Conservation (phyloP, 495 filamentous ascomycete species). For the Daldinia caldariorum region DNA sequence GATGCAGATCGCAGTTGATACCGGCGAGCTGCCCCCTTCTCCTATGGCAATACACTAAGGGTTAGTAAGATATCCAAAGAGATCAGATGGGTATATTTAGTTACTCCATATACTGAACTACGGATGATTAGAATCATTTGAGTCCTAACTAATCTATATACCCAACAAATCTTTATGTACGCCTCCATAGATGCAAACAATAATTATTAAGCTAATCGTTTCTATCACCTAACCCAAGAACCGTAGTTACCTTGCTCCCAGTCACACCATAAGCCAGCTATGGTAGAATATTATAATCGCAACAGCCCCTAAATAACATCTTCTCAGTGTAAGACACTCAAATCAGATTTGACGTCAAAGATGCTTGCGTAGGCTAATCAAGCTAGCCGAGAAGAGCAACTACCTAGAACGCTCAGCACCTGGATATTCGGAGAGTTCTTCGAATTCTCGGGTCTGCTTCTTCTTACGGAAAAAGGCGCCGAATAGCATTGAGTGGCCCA, state of each 20-base stretch:
- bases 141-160: neutral
- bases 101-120: neutral
- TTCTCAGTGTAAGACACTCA: neutral
- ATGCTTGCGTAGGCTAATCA: neutral
- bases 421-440: conserved; percentile 24
- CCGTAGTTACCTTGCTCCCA: neutral
- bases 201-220: neutral
- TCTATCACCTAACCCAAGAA: neutral
- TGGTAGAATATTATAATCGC: neutral
- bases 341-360: neutral
- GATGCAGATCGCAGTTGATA: conserved; percentile 31
- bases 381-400: neutral
- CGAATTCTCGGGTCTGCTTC: conserved; percentile 10
- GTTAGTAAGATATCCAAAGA: neutral
- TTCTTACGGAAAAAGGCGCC: conserved; percentile 42
- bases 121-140: neutral
- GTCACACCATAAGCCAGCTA: neutral
- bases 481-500: conserved; percentile 39
- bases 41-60: neutral
- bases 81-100: neutral
- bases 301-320: neutral
- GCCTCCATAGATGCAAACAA: neutral
- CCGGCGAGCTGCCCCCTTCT: neutral
- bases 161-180: neutral
- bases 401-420: neutral